Percentiles rank a stretch among this genome's conserved stretches.
These are phyloP conservation scores for Claviceps pusilla DNA, from an alignment of 2,329 filamentous ascomycete species.

Conservation along the genomic window DNA sequence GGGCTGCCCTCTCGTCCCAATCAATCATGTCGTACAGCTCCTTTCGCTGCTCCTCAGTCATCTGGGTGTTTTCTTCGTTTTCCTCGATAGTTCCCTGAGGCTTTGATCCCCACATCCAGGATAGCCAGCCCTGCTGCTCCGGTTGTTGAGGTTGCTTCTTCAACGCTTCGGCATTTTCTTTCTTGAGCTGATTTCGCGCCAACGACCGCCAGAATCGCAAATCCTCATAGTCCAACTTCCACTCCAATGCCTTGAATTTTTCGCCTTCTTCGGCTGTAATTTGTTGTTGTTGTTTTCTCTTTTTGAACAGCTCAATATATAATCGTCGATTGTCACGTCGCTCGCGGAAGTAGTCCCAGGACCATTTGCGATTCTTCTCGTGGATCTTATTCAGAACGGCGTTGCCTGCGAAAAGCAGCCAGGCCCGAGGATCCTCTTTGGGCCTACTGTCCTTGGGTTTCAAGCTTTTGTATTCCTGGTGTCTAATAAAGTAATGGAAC, in stretches of 20 bases:
- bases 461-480: slow-evolving; percentile 90
- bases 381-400: slow-evolving; percentile 89
- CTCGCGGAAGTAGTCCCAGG: slow-evolving; percentile 90
- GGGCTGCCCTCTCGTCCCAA: slow-evolving; percentile 88
- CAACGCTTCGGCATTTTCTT: slow-evolving; percentile 83
- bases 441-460: slow-evolving; percentile 69
- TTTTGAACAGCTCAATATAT: slow-evolving; percentile 95
- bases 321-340: slow-evolving; percentile 73
- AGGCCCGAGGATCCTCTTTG: slow-evolving; percentile 82
- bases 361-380: slow-evolving; percentile 82
- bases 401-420: slow-evolving; percentile 81
- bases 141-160: slow-evolving; percentile 42
- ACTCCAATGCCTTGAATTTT: slow-evolving; percentile 63
- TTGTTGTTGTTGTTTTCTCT: slow-evolving; percentile 63
- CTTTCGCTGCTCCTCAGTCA: slow-evolving; percentile 90
- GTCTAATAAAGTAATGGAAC: slow-evolving; percentile 95
- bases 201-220: slow-evolving; percentile 93
- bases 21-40: slow-evolving; percentile 96
- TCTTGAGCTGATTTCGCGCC: slow-evolving; percentile 83
- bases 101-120: slow-evolving; percentile 83
- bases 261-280: slow-evolving; percentile 55
- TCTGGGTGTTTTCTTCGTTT: slow-evolving; percentile 58
- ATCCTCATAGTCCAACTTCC: slow-evolving; percentile 85
- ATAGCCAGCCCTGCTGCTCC: slow-evolving; percentile 71
- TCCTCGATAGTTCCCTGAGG: slow-evolving; percentile 44